Evolutionary conservation across 1,284 basidiomycete genomes (phyloP).

Genomic region (Fomitopsis pinicola): DNA sequence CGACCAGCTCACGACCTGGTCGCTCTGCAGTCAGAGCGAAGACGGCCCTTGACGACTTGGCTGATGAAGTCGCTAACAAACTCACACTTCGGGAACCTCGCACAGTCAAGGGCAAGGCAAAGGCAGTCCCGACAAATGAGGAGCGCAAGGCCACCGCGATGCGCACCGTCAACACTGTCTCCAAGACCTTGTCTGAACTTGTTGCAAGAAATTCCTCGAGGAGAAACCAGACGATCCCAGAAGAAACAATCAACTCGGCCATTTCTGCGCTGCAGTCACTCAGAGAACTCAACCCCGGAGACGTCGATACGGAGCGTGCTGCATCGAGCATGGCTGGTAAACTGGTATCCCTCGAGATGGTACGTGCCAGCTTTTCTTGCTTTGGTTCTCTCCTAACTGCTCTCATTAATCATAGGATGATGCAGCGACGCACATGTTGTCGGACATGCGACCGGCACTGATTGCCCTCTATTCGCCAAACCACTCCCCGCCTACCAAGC

Average conservation of each 20-base stretch:
- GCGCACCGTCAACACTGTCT: constrained; percentile 56
- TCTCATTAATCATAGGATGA: constrained; percentile 39
- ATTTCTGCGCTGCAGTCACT: constrained; percentile 39
- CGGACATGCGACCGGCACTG: constrained; percentile 43
- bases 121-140: constrained; percentile 11
- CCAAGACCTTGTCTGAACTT: constrained; percentile 49
- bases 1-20: background rate
- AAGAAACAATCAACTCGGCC: constrained; percentile 26
- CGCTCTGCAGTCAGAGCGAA: constrained; percentile 8
- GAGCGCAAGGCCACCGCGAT: constrained; percentile 38
- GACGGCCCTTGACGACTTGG: constrained; percentile 19
- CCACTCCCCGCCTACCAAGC: background rate
- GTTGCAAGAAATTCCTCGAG: constrained; percentile 40
- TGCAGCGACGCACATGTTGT: constrained; percentile 39
- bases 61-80: constrained; percentile 19
- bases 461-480: constrained; percentile 24
- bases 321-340: constrained; percentile 63
- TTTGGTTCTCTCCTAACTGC: background rate
- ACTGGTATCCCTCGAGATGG: constrained; percentile 60
- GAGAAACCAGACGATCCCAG: constrained; percentile 21
- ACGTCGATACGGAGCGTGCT: constrained; percentile 69
- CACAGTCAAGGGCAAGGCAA: constrained; percentile 15
- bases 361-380: constrained; percentile 29
- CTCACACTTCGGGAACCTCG: constrained; percentile 17
- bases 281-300: constrained; percentile 39